phyloP scores from a whole-genome alignment of 2,329 filamentous ascomycete genomes.

The Trichoderma harzianum region DNA sequence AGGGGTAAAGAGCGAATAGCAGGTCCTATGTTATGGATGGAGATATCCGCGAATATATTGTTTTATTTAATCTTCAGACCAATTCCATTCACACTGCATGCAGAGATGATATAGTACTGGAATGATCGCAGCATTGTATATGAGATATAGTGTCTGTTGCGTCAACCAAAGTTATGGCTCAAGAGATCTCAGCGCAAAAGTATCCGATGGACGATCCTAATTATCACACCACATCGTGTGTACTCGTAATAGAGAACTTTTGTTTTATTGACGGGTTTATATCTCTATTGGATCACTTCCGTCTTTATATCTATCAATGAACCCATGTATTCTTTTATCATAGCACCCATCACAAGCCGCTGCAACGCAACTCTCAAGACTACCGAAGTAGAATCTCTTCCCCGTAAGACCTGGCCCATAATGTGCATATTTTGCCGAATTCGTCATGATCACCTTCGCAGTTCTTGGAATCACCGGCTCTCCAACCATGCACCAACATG shows the following conservation, averaged over 20 bases:
- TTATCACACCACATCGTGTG: neutral
- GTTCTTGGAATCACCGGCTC: constrained; percentile 36
- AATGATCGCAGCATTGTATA: neutral
- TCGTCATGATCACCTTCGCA: constrained; percentile 38
- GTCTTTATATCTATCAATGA: neutral
- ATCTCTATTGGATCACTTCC: neutral
- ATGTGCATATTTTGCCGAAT: constrained; percentile 46
- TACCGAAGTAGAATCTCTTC: constrained; percentile 26
- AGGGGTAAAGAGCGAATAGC: neutral
- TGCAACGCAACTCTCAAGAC: constrained; percentile 25
- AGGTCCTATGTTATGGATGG: neutral
- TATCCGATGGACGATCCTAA: neutral
- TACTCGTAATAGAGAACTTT: neutral
- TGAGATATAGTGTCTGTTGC: too few species aligned
- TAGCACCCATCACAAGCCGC: constrained; percentile 21
- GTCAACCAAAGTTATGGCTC: neutral
- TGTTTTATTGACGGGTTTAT: neutral
- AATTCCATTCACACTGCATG: neutral
- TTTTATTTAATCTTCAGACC: neutral
- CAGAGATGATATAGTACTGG: neutral
- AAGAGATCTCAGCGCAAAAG: neutral
- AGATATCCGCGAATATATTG: neutral
- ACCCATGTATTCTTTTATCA: neutral
- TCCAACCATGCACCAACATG: constrained; percentile 46
- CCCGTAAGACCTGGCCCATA: constrained; percentile 33